These are phyloP conservation scores for Mycena metata DNA, from an alignment of 768 basidiomycete species.

Conservation along the genomic window DNA sequence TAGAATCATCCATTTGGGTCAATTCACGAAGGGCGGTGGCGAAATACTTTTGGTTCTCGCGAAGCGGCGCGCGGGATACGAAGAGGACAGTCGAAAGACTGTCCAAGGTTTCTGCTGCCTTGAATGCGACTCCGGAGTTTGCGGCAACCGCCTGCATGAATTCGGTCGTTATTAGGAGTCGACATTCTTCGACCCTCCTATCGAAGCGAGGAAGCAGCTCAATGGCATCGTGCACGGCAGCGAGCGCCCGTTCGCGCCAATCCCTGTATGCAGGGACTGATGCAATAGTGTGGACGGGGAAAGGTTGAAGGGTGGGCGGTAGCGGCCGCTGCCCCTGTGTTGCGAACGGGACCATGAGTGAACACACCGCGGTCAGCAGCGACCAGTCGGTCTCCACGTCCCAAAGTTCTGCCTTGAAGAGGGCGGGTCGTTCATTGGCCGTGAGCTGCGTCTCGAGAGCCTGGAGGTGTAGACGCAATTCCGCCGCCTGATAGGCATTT, in stretches of 20 bases:
- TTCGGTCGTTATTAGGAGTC: constrained; percentile 26
- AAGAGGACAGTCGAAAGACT: constrained; percentile 19
- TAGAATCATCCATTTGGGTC: not conserved
- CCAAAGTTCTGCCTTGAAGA: constrained; percentile 1
- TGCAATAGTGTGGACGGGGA: constrained; percentile 24
- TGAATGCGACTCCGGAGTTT: constrained; percentile 12
- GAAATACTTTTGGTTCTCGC: constrained; percentile 25
- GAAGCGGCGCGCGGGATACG: constrained; percentile 18
- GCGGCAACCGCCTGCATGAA: constrained; percentile 23
- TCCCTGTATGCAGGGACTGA: constrained; percentile 16
- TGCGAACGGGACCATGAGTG: constrained; percentile 16
- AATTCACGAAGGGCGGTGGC: constrained; percentile 23
- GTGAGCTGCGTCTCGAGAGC: constrained; percentile 15
- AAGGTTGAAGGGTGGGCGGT: constrained; percentile 5
- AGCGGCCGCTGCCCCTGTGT: constrained; percentile 19
- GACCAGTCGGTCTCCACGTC: constrained; percentile 25
- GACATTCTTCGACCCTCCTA: constrained; percentile 29
- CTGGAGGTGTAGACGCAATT: constrained; percentile 19
- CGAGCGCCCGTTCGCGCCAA: constrained; percentile 19
- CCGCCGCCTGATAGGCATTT: constrained; percentile 20
- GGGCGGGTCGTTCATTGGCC: constrained; percentile 4
- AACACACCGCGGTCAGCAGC: constrained; percentile 28
- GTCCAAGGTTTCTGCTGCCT: constrained; percentile 25
- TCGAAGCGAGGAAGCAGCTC: constrained; percentile 27
- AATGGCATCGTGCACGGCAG: constrained; percentile 11